phyloP scores from a whole-genome alignment of 345 rosid genomes.

The Orychophragmus violaceus region DNA sequence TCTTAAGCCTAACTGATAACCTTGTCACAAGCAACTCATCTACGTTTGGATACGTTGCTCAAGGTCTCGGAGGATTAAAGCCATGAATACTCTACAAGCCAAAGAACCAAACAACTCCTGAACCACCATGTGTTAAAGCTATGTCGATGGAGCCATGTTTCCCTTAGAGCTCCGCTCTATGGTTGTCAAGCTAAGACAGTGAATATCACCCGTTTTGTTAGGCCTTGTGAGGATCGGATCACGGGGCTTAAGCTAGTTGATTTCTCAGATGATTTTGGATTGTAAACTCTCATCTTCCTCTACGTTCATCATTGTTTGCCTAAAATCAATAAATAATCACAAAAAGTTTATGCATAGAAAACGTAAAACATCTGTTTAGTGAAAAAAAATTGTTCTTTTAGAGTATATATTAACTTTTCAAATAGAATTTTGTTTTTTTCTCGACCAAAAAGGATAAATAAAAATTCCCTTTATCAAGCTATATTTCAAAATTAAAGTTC shows the following conservation, averaged over 20 bases:
- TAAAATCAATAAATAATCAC: no score
- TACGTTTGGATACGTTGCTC: conserved; percentile 37
- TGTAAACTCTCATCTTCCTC: neutral
- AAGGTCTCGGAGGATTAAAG: conserved; percentile 23
- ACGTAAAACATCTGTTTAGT: no score
- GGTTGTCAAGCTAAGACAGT: conserved; percentile 23
- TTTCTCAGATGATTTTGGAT: neutral
- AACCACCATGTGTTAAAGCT: conserved; percentile 25
- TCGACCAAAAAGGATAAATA: no score
- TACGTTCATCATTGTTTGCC: neutral
- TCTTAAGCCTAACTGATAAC: conserved; percentile 27
- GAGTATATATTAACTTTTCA: no score
- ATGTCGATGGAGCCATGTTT: conserved; percentile 38
- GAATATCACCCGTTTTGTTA: conserved; percentile 19
- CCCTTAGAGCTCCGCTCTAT: conserved; percentile 23
- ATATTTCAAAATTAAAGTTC: no score
- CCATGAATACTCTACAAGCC: conserved; percentile 34
- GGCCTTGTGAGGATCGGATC: conserved; percentile 31
- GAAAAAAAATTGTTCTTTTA: no score
- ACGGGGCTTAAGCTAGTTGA: conserved; percentile 32
- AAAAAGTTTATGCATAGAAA: no score
- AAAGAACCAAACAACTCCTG: conserved; percentile 19
- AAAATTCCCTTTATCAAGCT: no score
- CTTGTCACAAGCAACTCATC: conserved; percentile 32
- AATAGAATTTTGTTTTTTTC: no score